These are phyloP conservation scores for Carex pumila DNA, from an alignment of 176 grass and related monocot genomes.

Conservation along the genomic window DNA sequence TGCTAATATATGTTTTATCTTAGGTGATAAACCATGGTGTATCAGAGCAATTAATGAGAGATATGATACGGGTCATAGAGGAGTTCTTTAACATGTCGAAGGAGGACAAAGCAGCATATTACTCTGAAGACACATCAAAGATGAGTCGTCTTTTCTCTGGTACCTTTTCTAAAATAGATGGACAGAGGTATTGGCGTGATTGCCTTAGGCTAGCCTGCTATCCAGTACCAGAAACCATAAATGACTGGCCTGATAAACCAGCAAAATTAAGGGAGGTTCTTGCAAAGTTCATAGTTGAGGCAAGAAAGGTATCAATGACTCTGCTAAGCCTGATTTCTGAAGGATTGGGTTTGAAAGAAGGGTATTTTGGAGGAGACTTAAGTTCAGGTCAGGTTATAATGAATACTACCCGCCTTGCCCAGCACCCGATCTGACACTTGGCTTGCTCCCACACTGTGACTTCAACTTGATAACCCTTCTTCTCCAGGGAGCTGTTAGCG, in stretches of 20 bases:
- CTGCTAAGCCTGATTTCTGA: slow-evolving; percentile 54
- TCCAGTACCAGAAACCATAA: slow-evolving; percentile 14
- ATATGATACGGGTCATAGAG: slow-evolving; percentile 13
- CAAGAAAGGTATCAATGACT: slow-evolving; percentile 38
- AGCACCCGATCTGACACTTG: slow-evolving; percentile 47
- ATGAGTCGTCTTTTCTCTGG: slow-evolving; percentile 54
- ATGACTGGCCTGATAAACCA: slow-evolving; percentile 51
- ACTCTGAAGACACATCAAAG: slow-evolving; percentile 28
- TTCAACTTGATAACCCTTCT: slow-evolving; percentile 57
- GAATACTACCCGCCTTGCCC: slow-evolving; percentile 58
- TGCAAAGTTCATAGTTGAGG: slow-evolving; percentile 32
- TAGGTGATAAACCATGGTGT: slow-evolving; percentile 41
- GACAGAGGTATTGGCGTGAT: slow-evolving; percentile 45
- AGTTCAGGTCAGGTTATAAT: slow-evolving; percentile 44
- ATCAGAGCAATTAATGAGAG: slow-evolving; percentile 25
- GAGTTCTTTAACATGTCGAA: slow-evolving; percentile 47
- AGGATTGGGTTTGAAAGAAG: slow-evolving; percentile 40
- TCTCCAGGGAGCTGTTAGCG: slow-evolving; percentile 34
- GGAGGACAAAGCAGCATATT: slow-evolving; percentile 35
- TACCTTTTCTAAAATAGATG: slow-evolving; percentile 24
- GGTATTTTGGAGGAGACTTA: slow-evolving; percentile 48
- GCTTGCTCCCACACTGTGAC: slow-evolving; percentile 65
- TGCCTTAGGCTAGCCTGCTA: slow-evolving; percentile 59
- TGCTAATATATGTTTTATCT: background rate
- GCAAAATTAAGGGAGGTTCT: slow-evolving; percentile 29